Base-by-base conservation (phyloP, 495 filamentous ascomycete species). In the Aspergillus nanangensis region DNA sequence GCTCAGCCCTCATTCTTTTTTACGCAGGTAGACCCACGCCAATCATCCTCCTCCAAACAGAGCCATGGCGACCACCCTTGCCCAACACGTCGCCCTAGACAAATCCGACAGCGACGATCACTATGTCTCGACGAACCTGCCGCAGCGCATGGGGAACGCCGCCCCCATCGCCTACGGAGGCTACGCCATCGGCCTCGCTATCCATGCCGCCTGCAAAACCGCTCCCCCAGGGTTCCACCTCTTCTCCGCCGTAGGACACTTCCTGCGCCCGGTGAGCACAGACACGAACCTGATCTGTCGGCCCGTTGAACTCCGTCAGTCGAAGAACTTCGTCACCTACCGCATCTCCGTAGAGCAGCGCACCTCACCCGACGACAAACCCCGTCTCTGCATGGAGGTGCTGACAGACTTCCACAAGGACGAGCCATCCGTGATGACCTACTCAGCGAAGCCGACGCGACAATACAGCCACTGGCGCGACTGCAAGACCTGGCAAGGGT, bases 111-210 rank as follows among this genome's bases (percentile, higher is more conserved):
- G 5, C 3, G 15, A 38, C 5, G 36, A 38, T 18, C 43, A 37
- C 1, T 29, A 45, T 19, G 14, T 45, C 33, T 45, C 34, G 8
- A 24, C 11, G n/a, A n/a, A 45, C 33, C 20, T 24, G 19, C 48
- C 48, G 2, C 34, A 50, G 33, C 41, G 41, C 2, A 44, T 44
- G 41, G 41, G 41, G 20, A 50, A 50, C 41, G 8, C 41, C 9
- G 41, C 41, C n/a, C 24, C 33, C 24, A 40, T 40, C 19, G 41
- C 41, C 3, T 50, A 50, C 35, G 48, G 48, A 14, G 48, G 48
- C 1, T 50, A 38, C 41, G 33, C 41, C 17, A 21, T 50, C 13
- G 41, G 34, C 25, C 34, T 38, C 0, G 48, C 34, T 17, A 38
- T 50, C 15, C 41, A 50, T 3, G 48, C 48, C 10, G 48, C 48